Base-by-base conservation (phyloP, 257 asterid genomes). In the Jaltomata sinuosa region DNA sequence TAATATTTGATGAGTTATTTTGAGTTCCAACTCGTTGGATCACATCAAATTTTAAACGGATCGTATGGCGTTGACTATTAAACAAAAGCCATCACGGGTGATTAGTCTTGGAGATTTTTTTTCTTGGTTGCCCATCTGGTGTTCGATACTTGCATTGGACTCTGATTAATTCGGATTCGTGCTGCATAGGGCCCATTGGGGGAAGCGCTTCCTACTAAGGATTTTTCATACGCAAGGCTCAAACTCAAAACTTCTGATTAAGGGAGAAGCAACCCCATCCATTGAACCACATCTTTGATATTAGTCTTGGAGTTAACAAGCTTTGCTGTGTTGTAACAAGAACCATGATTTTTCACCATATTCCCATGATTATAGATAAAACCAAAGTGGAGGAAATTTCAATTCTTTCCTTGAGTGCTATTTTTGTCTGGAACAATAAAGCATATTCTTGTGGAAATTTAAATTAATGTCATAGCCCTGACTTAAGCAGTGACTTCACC, bases 401-500 rank as follows among this genome's bases (percentile, higher is more conserved):
- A 67, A 67, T n/a, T 67, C 4, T 67, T 32, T 18, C 1, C 53
- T 3, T 18, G 16, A 8, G 27, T 31, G 15, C 64, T 62, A 32
- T 27, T 61, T 49, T 67, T 50, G 34, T 50, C 79, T 79, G 59
- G 88, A 85, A 76, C 82, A 79, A 80, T 79, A 84, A 34, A 76
- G 85, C 77, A 82, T 42, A 31, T 82, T 36, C 34, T 62, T 22
- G 27, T 45, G n/a, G 3, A 49, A 45, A 49, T 27, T 76, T 10
- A 69, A 69, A 69, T 69, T 36, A 69, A 69, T 69, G 50, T 11
- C 78, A 69, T 36, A 36, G 8, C 3, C 78, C 50, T 36, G 50
- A 68, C 83, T 79, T 79, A 84, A 85, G 76, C 86, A 64, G 27
- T 87, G 86, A 85, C 89, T 81, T 74, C 87, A 85, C 55, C 79